Base-by-base conservation (phyloP, 208 protist species). In the Acanthamoeba healyi region DNA sequence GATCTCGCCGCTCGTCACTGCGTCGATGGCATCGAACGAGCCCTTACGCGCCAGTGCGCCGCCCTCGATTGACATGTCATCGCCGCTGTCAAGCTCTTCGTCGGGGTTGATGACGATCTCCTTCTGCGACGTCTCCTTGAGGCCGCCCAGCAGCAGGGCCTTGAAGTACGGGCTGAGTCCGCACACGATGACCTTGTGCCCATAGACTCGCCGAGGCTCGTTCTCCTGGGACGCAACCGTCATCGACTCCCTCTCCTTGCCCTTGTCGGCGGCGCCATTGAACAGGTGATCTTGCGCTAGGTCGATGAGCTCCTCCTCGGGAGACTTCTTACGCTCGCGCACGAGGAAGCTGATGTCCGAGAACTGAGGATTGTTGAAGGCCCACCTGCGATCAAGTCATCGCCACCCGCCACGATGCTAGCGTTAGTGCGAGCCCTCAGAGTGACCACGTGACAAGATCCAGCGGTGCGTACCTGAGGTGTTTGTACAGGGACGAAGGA, bases 171-270 rank as follows among this genome's bases (percentile, higher is more conserved):
- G 88, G 32, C 88, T 93, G 26, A 61, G 61, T 3, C 42, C 88
- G 67, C 88, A 93, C 34, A 93, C 51, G 42, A 93, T 42, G 7
- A 81, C 88, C 88, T 93, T 93, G 49, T 93, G 88, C 2, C 88
- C 88, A 36, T 93, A 44, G 22, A 93, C 38, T 3, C 84, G 58
- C 40, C 81, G 63, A 65, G 24, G 24, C n/a, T 65, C 58, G 5
- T 5, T 65, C 58, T 5, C 17, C 24, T 38, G 32, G 10, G 4
- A 42, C 34, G 36, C 1, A 2, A 15, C 36, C 36, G 32, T 26
- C 10, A 15, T 24, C 34, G 77, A 0, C 7, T 86, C 42, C 24
- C 44, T 4, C 77, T 86, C 77, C 77, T 86, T 86, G 0, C 44
- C 77, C 44, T 86, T 86, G 22, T 15, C 44, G 46, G 0, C 36